These are phyloP conservation scores for Hypoxylon sp. DNA, from an alignment of 2,329 filamentous ascomycete species.

Conservation along the genomic window DNA sequence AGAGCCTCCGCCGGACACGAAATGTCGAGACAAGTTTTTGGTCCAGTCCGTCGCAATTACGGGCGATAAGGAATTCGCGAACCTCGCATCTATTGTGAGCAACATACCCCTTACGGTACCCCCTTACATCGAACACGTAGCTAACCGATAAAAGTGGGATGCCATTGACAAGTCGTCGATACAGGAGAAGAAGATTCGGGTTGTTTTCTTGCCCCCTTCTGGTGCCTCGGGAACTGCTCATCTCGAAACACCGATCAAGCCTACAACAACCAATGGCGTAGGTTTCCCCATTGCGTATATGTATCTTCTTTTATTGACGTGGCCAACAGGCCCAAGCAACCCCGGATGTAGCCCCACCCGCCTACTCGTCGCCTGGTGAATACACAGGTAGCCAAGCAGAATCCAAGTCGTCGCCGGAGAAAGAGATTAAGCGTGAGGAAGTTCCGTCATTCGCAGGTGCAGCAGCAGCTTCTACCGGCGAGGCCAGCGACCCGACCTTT, in stretches of 20 bases:
- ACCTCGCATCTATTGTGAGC: slow-evolving; percentile 84
- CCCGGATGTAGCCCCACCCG: slow-evolving; percentile 62
- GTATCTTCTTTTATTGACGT: slow-evolving; percentile 15
- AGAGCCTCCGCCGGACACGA: slow-evolving; percentile 86
- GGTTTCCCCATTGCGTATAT: slow-evolving; percentile 45
- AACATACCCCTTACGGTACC: slow-evolving; percentile 32
- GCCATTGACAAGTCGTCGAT: slow-evolving; percentile 83
- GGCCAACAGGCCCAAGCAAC: slow-evolving; percentile 57
- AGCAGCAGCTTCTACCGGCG: slow-evolving; percentile 66
- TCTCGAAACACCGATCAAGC: slow-evolving; percentile 60
- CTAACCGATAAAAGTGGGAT: slow-evolving; percentile 74
- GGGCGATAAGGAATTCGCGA: slow-evolving; percentile 85
- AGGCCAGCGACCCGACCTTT: slow-evolving; percentile 58
- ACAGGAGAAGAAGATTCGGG: slow-evolving; percentile 95
- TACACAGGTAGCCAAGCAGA: slow-evolving; percentile 56
- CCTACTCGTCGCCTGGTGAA: slow-evolving; percentile 61
- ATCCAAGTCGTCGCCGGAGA: slow-evolving; percentile 47
- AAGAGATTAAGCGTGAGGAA: slow-evolving; percentile 50
- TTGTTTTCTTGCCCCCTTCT: slow-evolving; percentile 82
- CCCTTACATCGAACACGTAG: slow-evolving; percentile 45
- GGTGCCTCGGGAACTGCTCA: slow-evolving; percentile 56
- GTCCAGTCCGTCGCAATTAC: slow-evolving; percentile 92
- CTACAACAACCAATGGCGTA: slow-evolving; percentile 60
- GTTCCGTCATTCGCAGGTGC: slow-evolving; percentile 52
- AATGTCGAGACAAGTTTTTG: slow-evolving; percentile 97